Conservation (phyloP, 352 stramenopile genomes). For the Globisporangium paddicum region DNA sequence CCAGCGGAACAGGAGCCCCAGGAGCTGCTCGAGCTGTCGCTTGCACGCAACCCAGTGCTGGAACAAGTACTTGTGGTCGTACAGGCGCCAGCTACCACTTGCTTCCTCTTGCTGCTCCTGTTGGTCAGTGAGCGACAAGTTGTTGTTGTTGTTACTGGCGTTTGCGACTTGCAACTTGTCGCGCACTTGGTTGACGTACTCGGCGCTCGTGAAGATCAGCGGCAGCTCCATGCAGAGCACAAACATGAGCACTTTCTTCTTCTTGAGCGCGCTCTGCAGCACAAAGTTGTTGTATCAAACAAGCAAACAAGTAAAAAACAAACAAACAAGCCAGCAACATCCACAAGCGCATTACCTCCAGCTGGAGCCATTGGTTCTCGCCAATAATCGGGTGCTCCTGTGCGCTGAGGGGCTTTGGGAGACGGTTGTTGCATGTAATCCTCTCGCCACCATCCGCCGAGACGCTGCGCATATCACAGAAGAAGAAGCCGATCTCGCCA, state of each 20-base stretch:
- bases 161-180: slow-evolving; percentile 16
- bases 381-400: slow-evolving; percentile 59
- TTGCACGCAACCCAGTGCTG: slow-evolving; percentile 74
- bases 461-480: slow-evolving; percentile 50
- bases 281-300: not conserved
- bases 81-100: slow-evolving; percentile 30
- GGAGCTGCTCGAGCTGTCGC: slow-evolving; percentile 59
- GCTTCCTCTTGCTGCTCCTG: slow-evolving; percentile 4
- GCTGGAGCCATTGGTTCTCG: slow-evolving; percentile 58
- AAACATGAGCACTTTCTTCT: slow-evolving; percentile 57
- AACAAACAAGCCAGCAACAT: not conserved
- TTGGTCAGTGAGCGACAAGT: not conserved
- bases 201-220: slow-evolving; percentile 48
- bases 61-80: slow-evolving; percentile 41
- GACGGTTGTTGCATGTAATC: slow-evolving; percentile 65
- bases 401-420: slow-evolving; percentile 34
- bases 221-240: slow-evolving; percentile 67
- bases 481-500: slow-evolving; percentile 53
- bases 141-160: not conserved
- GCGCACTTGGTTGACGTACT: slow-evolving; percentile 38
- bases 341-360: slow-evolving; percentile 35
- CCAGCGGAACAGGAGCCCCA: slow-evolving; percentile 70
- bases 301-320: no score
- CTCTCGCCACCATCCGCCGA: slow-evolving; percentile 27
- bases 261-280: slow-evolving; percentile 43